Base-by-base conservation (phyloP, 305 asterid genomes). In the Solanum hybrid region DNA sequence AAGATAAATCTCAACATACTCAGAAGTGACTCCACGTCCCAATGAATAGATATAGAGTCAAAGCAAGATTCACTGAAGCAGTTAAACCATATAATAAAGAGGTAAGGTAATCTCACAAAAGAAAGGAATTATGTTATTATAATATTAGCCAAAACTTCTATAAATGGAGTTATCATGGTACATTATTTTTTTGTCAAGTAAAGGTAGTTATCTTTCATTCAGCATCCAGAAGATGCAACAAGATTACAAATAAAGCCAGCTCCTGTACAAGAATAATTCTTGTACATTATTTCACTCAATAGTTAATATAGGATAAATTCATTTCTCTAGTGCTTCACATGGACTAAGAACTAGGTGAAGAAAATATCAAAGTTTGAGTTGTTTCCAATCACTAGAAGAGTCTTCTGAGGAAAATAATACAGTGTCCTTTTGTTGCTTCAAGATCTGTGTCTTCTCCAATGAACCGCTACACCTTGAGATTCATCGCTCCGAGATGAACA, bases 11-110 rank as follows among this genome's bases (percentile, higher is more conserved):
- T 91, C 90, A 97, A 87, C 87, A 93, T 93, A 89, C 88, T 92
- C 90, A 94, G 89, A 91, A 97, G 93, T 19, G 96, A 87, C 88
- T 92, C 94, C 92, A 90, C 27, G 87, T 95, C 92, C 99, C 98
- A 97, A 24, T 90, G 90, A 78, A 97, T 90, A 35, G 94, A 90
- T 89, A 95, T 77, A 78, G 89, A 90, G 85, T 86, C 89, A 31
- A 88, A 89, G 88, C 91, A 36, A 78, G 98, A 92, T 90, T 97
- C 99, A 85, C 99, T 97, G 95, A 81, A 90, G 82, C 82, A 90
- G 88, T 38, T 42, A 32, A 89, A 73, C 73, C 73, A 82, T 29
- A 29, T 19, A 29, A 42, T 15, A 75, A 82, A 86, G 17, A 27
- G 87, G 40, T 82, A 82, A 82, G 40, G 38, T 82, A 17, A 82